A percentile compares a stretch with the other conserved stretches of the same genome.
phyloP scores from a whole-genome alignment of 257 asterid genomes.

The Fraxinus excelsior region DNA sequence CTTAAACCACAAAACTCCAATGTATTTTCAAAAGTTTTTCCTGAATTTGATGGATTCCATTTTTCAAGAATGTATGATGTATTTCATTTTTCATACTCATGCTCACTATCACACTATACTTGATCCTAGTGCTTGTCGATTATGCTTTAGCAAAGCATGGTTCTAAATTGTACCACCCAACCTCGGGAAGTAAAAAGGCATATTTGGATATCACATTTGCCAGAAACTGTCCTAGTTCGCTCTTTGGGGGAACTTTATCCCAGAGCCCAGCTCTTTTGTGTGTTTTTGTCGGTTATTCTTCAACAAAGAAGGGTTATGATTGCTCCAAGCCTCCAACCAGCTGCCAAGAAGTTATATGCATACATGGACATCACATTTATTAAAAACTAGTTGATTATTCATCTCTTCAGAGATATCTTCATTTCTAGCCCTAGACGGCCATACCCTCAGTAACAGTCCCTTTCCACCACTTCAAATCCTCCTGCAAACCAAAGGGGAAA shows the following conservation, averaged over 20 bases:
- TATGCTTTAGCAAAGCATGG: too few species aligned
- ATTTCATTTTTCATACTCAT: too few species aligned
- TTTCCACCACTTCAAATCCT: not conserved
- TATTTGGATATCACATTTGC: not conserved
- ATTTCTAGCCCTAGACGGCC: not conserved
- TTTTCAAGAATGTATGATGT: too few species aligned
- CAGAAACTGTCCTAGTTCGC: not conserved
- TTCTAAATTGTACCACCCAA: too few species aligned
- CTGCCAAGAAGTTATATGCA: not conserved
- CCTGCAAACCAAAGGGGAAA: not conserved
- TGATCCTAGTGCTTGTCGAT: too few species aligned
- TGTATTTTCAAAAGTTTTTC: too few species aligned
- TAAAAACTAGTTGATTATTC: not conserved
- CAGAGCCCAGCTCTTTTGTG: not conserved
- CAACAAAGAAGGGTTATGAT: not conserved
- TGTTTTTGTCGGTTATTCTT: too few species aligned
- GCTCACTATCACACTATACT: too few species aligned
- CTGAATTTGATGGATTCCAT: too few species aligned
- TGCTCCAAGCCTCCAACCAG: not conserved
- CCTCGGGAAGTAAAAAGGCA: too few species aligned
- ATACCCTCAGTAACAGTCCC: not conserved
- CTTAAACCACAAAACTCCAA: not conserved
- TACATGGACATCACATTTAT: not conserved
- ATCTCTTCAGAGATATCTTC: not conserved
- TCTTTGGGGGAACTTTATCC: not conserved